Evolutionary conservation across 495 filamentous ascomycete genomes (phyloP), one percentile per base, ranked within the genome.

Genomic region (Pseudotulostoma volvatum): DNA sequence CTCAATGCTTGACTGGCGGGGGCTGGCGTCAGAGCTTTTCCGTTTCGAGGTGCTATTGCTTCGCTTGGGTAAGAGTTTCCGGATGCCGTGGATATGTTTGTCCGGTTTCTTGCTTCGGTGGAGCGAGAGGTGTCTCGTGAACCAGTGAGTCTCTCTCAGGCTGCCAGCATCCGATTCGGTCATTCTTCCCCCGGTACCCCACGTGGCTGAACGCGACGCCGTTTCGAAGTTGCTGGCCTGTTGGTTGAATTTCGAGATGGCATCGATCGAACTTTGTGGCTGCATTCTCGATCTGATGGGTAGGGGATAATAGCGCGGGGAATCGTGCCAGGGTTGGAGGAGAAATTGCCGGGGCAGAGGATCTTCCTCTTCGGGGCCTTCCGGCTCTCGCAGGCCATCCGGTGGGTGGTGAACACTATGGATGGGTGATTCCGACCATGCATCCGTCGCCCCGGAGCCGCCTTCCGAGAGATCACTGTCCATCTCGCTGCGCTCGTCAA

Each of bases 121-220:
- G 18, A 83, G 59, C 0, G 71, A 70, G 13, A 81, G 50, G 37
- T 73, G 74, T 42, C 76, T 79, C 33, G 84, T 64, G 25, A 78
- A 66, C 33, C 66, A 70, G 1, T 67, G 67, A 16, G 56, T 46
- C 25, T 70, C 66, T 16, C 65, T 57, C 25, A 81, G 59, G 18
- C 67, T 72, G 28, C 77, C 70, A 35, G 73, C 56, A 36, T 84
- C 80, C 1, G 68, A 51, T 28, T 80, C 59, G 47, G 73, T 80
- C 16, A 71, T 56, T 18, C 73, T 68, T 11, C 23, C 5, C 5
- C 74, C 66, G 7, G 77, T 81, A 8, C 79, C 79, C 76, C 79
- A 81, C 2, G 81, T 87, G 16, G 80, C 81, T 17, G 70, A 66
- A 32, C 77, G 66, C 3, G 81, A 85, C 20, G 54, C 44, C 8